phyloP scores from a whole-genome alignment of 768 basidiomycete genomes.

The Leccinellum rugosiceps region DNA sequence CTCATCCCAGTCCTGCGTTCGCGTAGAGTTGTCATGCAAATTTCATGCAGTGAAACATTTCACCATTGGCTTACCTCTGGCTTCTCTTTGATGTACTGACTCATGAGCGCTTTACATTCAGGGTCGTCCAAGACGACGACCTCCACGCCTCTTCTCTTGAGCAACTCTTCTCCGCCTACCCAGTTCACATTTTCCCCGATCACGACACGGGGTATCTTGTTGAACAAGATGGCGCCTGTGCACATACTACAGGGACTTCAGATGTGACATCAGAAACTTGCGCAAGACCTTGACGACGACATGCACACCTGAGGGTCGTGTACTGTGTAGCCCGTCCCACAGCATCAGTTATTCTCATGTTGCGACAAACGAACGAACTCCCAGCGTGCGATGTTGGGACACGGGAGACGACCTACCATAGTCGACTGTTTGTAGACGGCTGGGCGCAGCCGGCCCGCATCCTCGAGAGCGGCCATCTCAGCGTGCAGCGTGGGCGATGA shows the following conservation, averaged over 20 bases:
- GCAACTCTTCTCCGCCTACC: slow-evolving; percentile 51
- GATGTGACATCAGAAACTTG: neutral
- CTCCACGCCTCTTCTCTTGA: slow-evolving; percentile 52
- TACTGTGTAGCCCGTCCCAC: slow-evolving; percentile 24
- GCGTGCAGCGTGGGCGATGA: slow-evolving; percentile 42
- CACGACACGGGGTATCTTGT: slow-evolving; percentile 62
- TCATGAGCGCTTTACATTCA: slow-evolving; percentile 55
- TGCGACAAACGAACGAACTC: neutral
- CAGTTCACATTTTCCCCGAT: slow-evolving; percentile 61
- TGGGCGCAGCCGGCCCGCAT: slow-evolving; percentile 48
- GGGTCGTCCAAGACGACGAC: slow-evolving; percentile 45
- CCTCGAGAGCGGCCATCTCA: slow-evolving; percentile 49
- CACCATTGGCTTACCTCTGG: slow-evolving; percentile 42
- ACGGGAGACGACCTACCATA: slow-evolving; percentile 36
- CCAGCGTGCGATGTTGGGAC: neutral
- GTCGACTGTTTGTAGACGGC: slow-evolving; percentile 46
- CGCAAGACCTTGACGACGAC: neutral
- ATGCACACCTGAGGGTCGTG: slow-evolving; percentile 35
- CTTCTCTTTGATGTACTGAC: slow-evolving; percentile 50
- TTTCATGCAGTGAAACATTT: slow-evolving; percentile 6
- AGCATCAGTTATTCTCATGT: neutral
- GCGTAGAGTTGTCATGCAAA: slow-evolving; percentile 11
- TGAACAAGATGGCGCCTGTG: slow-evolving; percentile 58
- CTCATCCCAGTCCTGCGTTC: slow-evolving; percentile 51
- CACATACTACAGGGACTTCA: slow-evolving; percentile 64